A percentile compares a stretch with the other conserved stretches of the same genome.
Conservation (phyloP, 1,284 basidiomycete genomes). For the Agaricales sp. region DNA sequence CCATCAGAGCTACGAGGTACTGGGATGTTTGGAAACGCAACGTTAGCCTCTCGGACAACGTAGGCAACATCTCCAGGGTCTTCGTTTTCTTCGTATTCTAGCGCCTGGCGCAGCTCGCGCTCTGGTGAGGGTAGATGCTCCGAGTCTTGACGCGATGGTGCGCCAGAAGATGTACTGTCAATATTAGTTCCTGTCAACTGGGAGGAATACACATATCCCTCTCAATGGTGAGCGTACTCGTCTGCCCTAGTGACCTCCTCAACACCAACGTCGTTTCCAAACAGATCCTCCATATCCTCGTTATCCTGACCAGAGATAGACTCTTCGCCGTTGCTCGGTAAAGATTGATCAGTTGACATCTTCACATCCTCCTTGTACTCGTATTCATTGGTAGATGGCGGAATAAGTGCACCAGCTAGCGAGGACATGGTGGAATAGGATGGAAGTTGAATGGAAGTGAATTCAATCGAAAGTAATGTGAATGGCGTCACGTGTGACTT, state of each 20-base stretch:
- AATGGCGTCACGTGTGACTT: too few species aligned
- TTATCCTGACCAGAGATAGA: conserved; percentile 29
- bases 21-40: conserved; percentile 71
- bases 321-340: conserved; percentile 20
- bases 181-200: conserved; percentile 7
- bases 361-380: conserved; percentile 27
- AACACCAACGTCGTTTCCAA: conserved; percentile 61
- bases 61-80: conserved; percentile 42
- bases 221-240: conserved; percentile 20
- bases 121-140: conserved; percentile 64
- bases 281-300: conserved; percentile 67
- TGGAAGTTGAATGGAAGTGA: not conserved
- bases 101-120: conserved; percentile 50
- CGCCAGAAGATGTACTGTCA: conserved; percentile 27
- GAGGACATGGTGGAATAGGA: conserved; percentile 13
- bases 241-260: conserved; percentile 37
- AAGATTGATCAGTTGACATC: conserved; percentile 23
- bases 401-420: conserved; percentile 27
- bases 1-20: conserved; percentile 62
- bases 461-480: too few species aligned
- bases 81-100: conserved; percentile 80
- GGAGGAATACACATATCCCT: conserved; percentile 4
- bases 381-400: conserved; percentile 13
- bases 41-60: conserved; percentile 57
- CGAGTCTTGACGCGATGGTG: conserved; percentile 44